These are phyloP conservation scores for Aurantiochytrium sp. DNA, from an alignment of 108 stramenopile genomes.

Conservation along the genomic window DNA sequence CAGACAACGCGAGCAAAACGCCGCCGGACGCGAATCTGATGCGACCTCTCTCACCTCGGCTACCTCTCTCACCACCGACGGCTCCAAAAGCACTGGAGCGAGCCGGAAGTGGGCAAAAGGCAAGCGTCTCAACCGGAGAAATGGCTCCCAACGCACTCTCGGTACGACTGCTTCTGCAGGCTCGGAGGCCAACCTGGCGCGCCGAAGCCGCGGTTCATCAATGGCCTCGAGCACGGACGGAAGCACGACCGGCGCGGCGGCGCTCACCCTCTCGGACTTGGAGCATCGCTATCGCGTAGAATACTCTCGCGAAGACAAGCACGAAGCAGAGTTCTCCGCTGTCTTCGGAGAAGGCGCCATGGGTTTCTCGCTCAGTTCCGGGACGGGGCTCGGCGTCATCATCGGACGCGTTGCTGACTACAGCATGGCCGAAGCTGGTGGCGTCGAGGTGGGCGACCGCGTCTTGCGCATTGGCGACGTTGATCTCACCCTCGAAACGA, in stretches of 20 bases:
- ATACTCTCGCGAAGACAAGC: background rate
- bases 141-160: background rate
- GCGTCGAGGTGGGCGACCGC: background rate
- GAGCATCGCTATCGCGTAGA: background rate
- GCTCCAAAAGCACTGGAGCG: background rate
- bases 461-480: background rate
- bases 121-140: background rate
- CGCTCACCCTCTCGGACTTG: background rate
- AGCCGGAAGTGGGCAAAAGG: background rate
- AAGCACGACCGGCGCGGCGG: background rate
- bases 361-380: slow-evolving; percentile 7
- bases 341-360: background rate
- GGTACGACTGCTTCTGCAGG: background rate
- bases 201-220: background rate
- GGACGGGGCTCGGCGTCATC: background rate
- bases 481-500: background rate
- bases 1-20: background rate
- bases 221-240: background rate
- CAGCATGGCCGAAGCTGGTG: background rate
- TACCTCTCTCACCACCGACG: background rate
- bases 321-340: background rate
- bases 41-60: background rate
- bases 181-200: background rate
- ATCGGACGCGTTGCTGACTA: background rate
- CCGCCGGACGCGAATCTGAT: background rate